Conservation (phyloP, 2,329 filamentous ascomycete species). For the Stemphylium beticola region DNA sequence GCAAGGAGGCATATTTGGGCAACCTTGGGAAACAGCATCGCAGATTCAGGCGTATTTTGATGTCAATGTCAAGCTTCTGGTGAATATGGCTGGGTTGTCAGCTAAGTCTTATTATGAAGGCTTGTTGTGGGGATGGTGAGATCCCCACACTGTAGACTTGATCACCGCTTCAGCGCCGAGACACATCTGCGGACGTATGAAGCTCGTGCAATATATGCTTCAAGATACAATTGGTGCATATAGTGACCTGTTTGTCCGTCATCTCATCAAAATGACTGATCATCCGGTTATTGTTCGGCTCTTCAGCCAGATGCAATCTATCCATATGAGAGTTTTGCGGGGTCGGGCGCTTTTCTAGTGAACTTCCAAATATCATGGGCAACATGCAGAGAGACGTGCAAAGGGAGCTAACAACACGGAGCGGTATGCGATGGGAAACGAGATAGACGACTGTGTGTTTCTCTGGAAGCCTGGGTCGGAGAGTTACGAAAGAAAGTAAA, state of each 20-base stretch:
- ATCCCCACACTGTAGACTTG: constrained; percentile 1
- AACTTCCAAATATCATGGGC: too few species aligned
- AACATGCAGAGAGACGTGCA: too few species aligned
- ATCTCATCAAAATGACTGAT: background rate
- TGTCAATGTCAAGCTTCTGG: too few species aligned
- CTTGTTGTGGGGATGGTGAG: constrained; percentile 14
- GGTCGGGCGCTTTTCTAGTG: background rate
- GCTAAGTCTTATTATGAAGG: constrained; percentile 20
- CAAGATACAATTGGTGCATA: constrained; percentile 7
- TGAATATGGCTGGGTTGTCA: too few species aligned
- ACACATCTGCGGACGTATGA: background rate
- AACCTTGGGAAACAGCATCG: too few species aligned
- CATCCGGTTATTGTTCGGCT: constrained; percentile 2
- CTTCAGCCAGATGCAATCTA: constrained; percentile 8
- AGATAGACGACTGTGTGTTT: too few species aligned
- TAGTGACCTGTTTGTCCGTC: background rate
- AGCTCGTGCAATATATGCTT: background rate
- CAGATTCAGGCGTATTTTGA: too few species aligned
- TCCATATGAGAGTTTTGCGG: background rate
- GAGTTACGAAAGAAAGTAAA: too few species aligned
- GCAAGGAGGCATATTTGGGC: too few species aligned
- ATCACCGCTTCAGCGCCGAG: background rate
- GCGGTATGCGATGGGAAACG: too few species aligned
- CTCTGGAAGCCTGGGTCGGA: too few species aligned
- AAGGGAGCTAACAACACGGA: too few species aligned